Percentiles rank a stretch among this genome's conserved stretches.
Evolutionary conservation across 495 filamentous ascomycete species (phyloP).

Genomic region (Antarctomyces pellizariae): DNA sequence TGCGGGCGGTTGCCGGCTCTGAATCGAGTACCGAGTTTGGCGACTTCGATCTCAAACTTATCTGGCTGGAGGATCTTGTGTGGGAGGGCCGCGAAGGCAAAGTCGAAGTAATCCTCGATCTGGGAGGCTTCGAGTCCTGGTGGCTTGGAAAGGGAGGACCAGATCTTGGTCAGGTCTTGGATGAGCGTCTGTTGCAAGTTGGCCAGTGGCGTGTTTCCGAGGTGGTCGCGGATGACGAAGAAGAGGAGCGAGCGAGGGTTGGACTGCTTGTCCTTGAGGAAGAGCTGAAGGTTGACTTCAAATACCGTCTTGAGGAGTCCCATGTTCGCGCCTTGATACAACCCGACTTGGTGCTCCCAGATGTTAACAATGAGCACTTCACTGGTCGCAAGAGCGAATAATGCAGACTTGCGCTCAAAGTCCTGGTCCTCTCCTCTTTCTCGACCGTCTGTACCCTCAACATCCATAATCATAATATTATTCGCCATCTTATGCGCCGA

Average conservation of each 20-base stretch:
- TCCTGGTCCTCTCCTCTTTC: conserved; percentile 96
- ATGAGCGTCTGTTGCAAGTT: conserved; percentile 78
- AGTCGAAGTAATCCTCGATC: conserved; percentile 95
- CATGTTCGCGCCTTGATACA: conserved; percentile 99
- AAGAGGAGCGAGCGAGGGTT: conserved; percentile 84
- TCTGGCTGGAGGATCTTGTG: conserved; percentile 93
- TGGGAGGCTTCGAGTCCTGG: conserved; percentile 64
- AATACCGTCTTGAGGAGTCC: conserved; percentile 94
- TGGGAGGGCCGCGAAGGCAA: conserved; percentile 83
- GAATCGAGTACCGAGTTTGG: conserved; percentile 62
- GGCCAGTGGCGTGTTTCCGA: conserved; percentile 69
- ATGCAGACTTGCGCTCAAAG: conserved; percentile 91
- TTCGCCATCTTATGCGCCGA: conserved; percentile 49
- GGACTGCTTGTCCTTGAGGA: conserved; percentile 81
- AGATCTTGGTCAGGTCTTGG: conserved; percentile 75
- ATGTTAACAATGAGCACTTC: conserved; percentile 97
- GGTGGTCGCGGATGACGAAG: conserved; percentile 94
- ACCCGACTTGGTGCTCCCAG: conserved; percentile 94
- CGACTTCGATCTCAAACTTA: conserved; percentile 62
- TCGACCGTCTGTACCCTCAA: conserved; percentile 91
- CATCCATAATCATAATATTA: conserved; percentile 98
- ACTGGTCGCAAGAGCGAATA: conserved; percentile 91
- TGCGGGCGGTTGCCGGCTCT: conserved; percentile 48
- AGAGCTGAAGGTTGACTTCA: conserved; percentile 91
- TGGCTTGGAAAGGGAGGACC: conserved; percentile 80